Evolutionary conservation across 192 early-diverging fungal species (phyloP).

Genomic region (Mortierella claussenii): DNA sequence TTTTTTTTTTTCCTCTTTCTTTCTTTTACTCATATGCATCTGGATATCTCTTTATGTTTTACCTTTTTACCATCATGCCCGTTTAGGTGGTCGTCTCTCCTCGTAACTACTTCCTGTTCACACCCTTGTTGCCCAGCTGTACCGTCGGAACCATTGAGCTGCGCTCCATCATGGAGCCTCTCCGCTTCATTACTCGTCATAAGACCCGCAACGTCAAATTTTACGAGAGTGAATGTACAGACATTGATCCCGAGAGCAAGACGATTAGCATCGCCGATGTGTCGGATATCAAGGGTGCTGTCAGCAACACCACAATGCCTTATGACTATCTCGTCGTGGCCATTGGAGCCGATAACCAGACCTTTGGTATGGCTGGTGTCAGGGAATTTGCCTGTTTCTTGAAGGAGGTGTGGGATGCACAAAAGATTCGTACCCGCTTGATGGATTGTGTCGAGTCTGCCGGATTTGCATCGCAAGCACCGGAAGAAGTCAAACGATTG

Average conservation of each 20-base stretch:
- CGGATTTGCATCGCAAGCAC: constrained; percentile 77
- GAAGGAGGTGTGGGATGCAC: constrained; percentile 82
- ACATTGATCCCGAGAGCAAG: constrained; percentile 87
- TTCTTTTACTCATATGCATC: too few relatives aligned
- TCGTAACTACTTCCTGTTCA: constrained; percentile 90
- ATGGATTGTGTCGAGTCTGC: constrained; percentile 82
- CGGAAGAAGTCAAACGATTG: constrained; percentile 76
- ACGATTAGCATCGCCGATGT: constrained; percentile 82
- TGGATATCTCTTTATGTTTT: too few relatives aligned
- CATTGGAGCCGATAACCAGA: constrained; percentile 82
- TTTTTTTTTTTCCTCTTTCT: too few relatives aligned
- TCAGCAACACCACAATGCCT: constrained; percentile 63
- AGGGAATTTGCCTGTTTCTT: constrained; percentile 80
- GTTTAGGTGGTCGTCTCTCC: constrained; percentile 78
- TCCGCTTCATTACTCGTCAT: constrained; percentile 88
- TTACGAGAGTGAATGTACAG: constrained; percentile 89
- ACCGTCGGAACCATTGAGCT: constrained; percentile 93
- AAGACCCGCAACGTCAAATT: constrained; percentile 88
- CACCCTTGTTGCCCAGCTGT: constrained; percentile 74
- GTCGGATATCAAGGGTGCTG: constrained; percentile 73
- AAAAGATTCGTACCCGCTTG: constrained; percentile 78
- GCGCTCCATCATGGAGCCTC: constrained; percentile 87
- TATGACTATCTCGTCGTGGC: constrained; percentile 86
- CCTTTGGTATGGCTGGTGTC: constrained; percentile 84
- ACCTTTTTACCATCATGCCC: too few relatives aligned